A percentile compares a stretch with the other conserved stretches of the same genome.
Conservation (phyloP, 2,329 filamentous ascomycete genomes). For the Trichoderma sp. region DNA sequence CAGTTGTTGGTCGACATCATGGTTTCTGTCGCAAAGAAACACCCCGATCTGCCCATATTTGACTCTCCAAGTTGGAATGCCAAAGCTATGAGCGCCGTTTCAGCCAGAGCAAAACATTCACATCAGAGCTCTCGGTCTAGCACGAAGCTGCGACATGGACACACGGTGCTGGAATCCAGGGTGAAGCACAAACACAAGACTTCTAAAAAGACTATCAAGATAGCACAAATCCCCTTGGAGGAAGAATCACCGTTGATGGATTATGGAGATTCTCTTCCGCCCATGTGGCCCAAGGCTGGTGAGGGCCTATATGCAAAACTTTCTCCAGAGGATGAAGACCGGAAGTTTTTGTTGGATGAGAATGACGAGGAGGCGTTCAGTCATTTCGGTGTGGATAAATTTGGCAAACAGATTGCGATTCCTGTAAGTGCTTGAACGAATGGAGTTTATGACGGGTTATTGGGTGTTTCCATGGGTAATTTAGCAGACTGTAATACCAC, state of each 20-base stretch:
- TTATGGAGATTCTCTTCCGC: constrained; percentile 38
- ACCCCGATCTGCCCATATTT: constrained; percentile 47
- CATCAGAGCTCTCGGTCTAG: constrained; percentile 15
- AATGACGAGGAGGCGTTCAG: constrained; percentile 48
- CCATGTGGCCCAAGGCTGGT: constrained; percentile 44
- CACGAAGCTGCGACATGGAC: constrained; percentile 33
- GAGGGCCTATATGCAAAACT: constrained; percentile 44
- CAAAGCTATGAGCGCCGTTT: constrained; percentile 21
- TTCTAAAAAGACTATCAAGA: constrained; percentile 38
- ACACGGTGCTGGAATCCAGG: constrained; percentile 31
- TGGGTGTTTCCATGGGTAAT: not conserved
- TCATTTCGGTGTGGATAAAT: constrained; percentile 43
- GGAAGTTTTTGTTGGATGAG: constrained; percentile 39
- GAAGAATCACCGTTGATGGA: constrained; percentile 33
- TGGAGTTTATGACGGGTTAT: not conserved
- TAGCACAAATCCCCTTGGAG: constrained; percentile 30
- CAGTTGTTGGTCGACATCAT: constrained; percentile 45
- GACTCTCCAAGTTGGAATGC: constrained; percentile 44
- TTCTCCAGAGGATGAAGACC: constrained; percentile 41
- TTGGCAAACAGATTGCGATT: constrained; percentile 40
- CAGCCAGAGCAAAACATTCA: constrained; percentile 4
- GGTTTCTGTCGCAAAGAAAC: constrained; percentile 45
- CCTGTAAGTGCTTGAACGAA: constrained; percentile 31
- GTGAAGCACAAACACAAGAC: constrained; percentile 36
- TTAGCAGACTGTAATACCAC: not conserved